Evolutionary conservation across 768 basidiomycete genomes (phyloP).

Genomic region (Mycena filopes): DNA sequence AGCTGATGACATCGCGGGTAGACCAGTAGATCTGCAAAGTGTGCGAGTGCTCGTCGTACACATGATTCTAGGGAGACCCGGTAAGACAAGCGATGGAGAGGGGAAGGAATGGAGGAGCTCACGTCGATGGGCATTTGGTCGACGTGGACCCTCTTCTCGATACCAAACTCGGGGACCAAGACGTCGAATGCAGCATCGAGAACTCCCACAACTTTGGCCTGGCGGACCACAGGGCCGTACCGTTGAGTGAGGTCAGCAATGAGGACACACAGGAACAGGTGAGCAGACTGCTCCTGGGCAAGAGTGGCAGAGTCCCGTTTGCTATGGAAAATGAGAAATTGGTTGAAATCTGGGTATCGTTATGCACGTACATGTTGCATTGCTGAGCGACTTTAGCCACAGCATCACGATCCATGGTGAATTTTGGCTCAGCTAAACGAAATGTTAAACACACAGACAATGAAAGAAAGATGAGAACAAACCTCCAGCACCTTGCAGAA

Average conservation of each 20-base stretch:
- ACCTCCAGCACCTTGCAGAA: slow-evolving; percentile 75
- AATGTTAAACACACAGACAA: slow-evolving; percentile 19
- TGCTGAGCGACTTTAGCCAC: slow-evolving; percentile 98
- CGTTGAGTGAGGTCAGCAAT: slow-evolving; percentile 94
- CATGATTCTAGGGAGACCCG: slow-evolving; percentile 75
- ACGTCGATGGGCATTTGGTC: slow-evolving; percentile 99
- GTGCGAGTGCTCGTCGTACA: slow-evolving; percentile 95
- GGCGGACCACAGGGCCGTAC: slow-evolving; percentile 94
- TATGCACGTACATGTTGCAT: slow-evolving; percentile 85
- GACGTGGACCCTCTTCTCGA: slow-evolving; percentile 98
- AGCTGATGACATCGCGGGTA: slow-evolving; percentile 90
- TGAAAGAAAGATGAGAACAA: neutral
- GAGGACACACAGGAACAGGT: slow-evolving; percentile 94
- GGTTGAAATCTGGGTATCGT: slow-evolving; percentile 11
- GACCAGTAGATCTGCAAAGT: slow-evolving; percentile 98
- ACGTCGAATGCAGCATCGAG: slow-evolving; percentile 99
- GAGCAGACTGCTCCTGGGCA: slow-evolving; percentile 96
- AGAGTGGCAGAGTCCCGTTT: slow-evolving; percentile 92
- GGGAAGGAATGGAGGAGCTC: slow-evolving; percentile 42
- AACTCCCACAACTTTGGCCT: slow-evolving; percentile 94
- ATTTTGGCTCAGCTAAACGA: slow-evolving; percentile 77
- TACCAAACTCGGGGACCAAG: slow-evolving; percentile 94
- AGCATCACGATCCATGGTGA: slow-evolving; percentile 97
- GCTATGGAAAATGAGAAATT: slow-evolving; percentile 49
- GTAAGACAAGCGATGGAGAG: slow-evolving; percentile 32